Evolutionary conservation across 805 yeast species (phyloP).

Genomic region (Saturnispora ahearnii): DNA sequence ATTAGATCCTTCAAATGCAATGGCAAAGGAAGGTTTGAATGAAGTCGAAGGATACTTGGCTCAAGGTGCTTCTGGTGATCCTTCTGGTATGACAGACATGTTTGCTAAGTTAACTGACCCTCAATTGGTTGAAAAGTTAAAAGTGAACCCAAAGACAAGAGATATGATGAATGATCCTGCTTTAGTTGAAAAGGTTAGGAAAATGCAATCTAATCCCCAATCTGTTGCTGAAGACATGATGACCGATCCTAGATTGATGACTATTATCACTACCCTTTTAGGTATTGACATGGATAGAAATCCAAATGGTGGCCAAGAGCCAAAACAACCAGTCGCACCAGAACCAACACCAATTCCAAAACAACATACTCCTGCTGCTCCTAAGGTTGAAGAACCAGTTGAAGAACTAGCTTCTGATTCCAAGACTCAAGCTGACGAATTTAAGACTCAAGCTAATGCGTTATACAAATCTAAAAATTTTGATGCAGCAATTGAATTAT

Average conservation of each 20-base stretch:
- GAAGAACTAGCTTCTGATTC: constrained; percentile 26
- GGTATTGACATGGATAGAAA: constrained; percentile 54
- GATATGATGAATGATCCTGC: constrained; percentile 82
- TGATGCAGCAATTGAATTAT: constrained; percentile 84
- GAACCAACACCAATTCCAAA: constrained; percentile 17
- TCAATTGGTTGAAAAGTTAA: constrained; percentile 61
- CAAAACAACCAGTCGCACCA: constrained; percentile 7
- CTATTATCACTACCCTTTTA: constrained; percentile 73
- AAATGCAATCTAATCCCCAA: constrained; percentile 63
- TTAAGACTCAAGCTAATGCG: constrained; percentile 78
- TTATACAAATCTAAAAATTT: constrained; percentile 81
- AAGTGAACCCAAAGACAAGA: constrained; percentile 77
- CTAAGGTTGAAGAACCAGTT: constrained; percentile 2
- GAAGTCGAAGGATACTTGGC: constrained; percentile 55
- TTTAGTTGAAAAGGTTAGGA: constrained; percentile 58
- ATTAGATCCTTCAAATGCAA: constrained; percentile 70
- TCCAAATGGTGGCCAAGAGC: constrained; percentile 28
- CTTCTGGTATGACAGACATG: constrained; percentile 57
- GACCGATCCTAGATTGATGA: constrained; percentile 80
- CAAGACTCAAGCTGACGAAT: constrained; percentile 51
- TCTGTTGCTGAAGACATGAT: constrained; percentile 61
- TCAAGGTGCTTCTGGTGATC: constrained; percentile 19
- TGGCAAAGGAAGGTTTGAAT: constrained; percentile 76
- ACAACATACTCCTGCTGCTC: constrained; percentile 27
- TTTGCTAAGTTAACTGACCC: constrained; percentile 58